Percentiles rank a stretch among this genome's conserved stretches.
These are phyloP conservation scores for Euphorbia celastroides DNA, from an alignment of 441 rosid species.

Conservation along the genomic window DNA sequence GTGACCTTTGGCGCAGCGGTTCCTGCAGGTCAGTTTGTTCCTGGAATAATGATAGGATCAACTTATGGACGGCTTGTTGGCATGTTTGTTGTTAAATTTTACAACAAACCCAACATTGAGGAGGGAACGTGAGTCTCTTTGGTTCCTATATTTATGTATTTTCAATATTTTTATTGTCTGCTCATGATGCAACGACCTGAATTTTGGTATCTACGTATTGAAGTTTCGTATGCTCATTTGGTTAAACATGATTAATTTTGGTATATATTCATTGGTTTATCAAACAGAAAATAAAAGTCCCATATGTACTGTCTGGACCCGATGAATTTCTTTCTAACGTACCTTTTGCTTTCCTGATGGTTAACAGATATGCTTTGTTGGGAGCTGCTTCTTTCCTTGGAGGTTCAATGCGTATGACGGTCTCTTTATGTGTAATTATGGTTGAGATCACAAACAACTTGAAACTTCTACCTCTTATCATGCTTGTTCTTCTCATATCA, in stretches of 20 bases:
- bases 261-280: background rate
- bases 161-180: background rate
- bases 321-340: conserved; percentile 16
- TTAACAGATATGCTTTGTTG: conserved; percentile 77
- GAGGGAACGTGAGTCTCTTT: conserved; percentile 90
- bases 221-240: background rate
- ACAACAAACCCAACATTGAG: conserved; percentile 89
- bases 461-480: conserved; percentile 88
- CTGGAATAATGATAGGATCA: conserved; percentile 98
- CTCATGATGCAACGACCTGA: background rate
- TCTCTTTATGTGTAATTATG: conserved; percentile 94
- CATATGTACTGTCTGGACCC: background rate
- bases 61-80: conserved; percentile 97
- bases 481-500: conserved; percentile 98
- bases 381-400: conserved; percentile 99
- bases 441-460: conserved; percentile 97
- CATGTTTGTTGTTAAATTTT: conserved; percentile 87
- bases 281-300: background rate
- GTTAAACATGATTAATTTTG: background rate
- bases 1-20: conserved; percentile 96
- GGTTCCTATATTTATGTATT: background rate
- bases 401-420: conserved; percentile 99
- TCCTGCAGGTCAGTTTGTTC: conserved; percentile 99
- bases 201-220: background rate
- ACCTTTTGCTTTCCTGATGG: conserved; percentile 19